Conservation (phyloP, 2,329 filamentous ascomycete species). For the Chaetomiaceae sp. region DNA sequence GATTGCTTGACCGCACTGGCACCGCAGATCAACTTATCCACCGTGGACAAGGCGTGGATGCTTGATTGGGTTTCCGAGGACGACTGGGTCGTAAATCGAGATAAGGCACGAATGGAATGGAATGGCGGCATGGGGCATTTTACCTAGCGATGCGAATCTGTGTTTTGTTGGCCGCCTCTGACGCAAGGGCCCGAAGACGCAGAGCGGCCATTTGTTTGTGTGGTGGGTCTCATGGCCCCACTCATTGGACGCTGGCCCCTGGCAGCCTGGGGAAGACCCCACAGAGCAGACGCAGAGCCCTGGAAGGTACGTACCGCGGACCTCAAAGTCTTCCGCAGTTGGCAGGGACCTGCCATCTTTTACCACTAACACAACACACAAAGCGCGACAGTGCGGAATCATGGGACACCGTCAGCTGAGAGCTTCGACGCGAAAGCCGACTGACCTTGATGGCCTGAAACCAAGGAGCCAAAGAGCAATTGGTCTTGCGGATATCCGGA, state of each 20-base stretch:
- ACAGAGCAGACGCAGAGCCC: no score
- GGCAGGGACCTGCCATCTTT: no score
- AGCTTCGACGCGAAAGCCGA: not conserved
- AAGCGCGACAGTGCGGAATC: not conserved
- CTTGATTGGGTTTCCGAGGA: conserved; percentile 1
- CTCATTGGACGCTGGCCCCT: conserved; percentile 2
- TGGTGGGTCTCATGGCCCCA: not conserved
- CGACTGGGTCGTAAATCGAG: not conserved
- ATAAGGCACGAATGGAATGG: not conserved
- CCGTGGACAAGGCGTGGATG: conserved; percentile 1
- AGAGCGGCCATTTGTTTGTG: conserved; percentile 7
- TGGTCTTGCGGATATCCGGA: not conserved
- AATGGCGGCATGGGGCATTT: not conserved
- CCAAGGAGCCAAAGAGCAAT: not conserved
- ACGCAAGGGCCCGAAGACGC: conserved; percentile 6
- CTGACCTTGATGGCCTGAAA: not conserved
- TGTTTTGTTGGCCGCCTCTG: conserved; percentile 7
- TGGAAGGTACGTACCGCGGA: no score
- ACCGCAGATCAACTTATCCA: not conserved
- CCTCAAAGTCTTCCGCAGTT: no score
- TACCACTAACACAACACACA: not conserved
- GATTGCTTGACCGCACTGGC: not conserved
- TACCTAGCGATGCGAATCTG: not conserved
- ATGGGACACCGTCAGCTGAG: conserved; percentile 2
- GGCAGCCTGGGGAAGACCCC: conserved; percentile 12